Evolutionary conservation across 2,329 filamentous ascomycete species (phyloP), one percentile per base, ranked within the genome.

Genomic region (Botryotinia narcissicola): DNA sequence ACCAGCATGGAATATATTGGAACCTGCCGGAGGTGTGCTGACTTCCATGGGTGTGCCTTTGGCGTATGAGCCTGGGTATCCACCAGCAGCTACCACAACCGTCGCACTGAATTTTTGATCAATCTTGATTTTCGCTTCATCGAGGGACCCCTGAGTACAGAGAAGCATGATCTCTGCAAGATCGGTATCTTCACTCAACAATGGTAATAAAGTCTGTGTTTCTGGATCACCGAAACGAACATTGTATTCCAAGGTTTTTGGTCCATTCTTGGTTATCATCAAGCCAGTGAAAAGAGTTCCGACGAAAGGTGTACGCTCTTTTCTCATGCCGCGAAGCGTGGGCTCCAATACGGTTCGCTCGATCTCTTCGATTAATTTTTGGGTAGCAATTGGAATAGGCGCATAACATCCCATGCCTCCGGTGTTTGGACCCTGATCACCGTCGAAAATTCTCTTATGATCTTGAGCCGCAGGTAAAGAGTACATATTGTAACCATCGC

Each of bases 351-450:
- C 92, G 48, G 92, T 92, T 73, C 87, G 86, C 81, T 98, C 92
- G 75, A 99, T 90, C 75, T 90, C 87, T 29, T 91, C 91, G 29
- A 96, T 87, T n/a, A 97, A 86, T 75, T 91, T 89, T 70, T 85
- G 84, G 20, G 91, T 92, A 44, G 92, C 91, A 78, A 95, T 91
- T 76, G 89, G 92, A 1, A 95, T 97, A n/a, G 93, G 93, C 25
- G 95, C 94, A 83, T 98, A 98, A 81, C 94, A 97, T 70, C 96
- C 96, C 96, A 98, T 98, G 59, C 96, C 96, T 74, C 95, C 96
- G 3, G 96, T 98, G 84, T 98, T 98, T 54, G 94, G 93, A 1
- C 96, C 96, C 68, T 89, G 87, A 81, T 98, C 95, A 72, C 93
- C 93, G 80, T 99, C 96, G 71, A 92, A 93, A 76, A 97, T 94